Base-by-base conservation (phyloP, 2,329 filamentous ascomycete genomes). In the Pseudogymnoascus sp. region DNA sequence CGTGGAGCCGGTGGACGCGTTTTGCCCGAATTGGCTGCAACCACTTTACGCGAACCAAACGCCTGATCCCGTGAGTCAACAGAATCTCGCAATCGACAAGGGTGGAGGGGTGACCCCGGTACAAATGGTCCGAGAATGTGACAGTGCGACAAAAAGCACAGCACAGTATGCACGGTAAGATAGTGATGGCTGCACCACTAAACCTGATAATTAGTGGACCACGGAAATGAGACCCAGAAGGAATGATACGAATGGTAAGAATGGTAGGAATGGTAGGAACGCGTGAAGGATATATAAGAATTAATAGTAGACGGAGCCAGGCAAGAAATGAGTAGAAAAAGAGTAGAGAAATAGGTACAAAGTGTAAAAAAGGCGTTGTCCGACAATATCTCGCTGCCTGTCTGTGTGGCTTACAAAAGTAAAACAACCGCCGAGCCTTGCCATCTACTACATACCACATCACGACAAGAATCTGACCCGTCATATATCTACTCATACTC, bases 11-110 rank as follows among this genome's bases (percentile, higher is more conserved):
- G 63, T 16, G 26, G 37, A 64, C 63, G 63, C 61, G 61, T 62
- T 29, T 40, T 35, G 21, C 19, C 60, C 31, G 63, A 50, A 61
- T 26, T 42, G 24, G 60, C 42, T 61, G 50, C 37, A 50, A 42
- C 24, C 62, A 60, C 61, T 63, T 61, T 38, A 53, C 64, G 37
- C 64, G 64, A 64, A 16, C 59, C 59, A 61, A 61, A 61, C 59
- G 33, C 59, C 59, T 40, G 59, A 61, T 61, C 59, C 38, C 59
- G 59, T 61, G 59, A 61, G 59, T 61, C 59, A 61, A 42, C 38
- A 8, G 21, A 40, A 61, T 56, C 21, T 56, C 50, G 29, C 50
- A 56, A 56, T 56, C 10, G 50, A 56, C 50, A 56, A 33, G 50
- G 50, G 29, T 56, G 29, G 50, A 19, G 26, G 47, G 26, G 26